Conservation (phyloP, 768 basidiomycete genomes). For the Tulasnella sp. region DNA sequence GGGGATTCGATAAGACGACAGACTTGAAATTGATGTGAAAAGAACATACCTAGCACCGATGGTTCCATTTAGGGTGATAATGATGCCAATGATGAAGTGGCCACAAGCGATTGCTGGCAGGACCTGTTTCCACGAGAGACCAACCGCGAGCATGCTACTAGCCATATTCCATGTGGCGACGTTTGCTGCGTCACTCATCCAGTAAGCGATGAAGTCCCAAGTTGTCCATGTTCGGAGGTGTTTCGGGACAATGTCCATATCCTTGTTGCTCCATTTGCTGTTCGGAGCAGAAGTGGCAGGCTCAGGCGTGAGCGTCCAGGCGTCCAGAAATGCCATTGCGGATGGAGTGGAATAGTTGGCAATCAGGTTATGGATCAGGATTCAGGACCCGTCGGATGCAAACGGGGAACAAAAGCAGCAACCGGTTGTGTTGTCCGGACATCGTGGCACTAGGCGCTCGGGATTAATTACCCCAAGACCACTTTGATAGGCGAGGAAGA, state of each 20-base stretch:
- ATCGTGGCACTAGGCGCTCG: no score
- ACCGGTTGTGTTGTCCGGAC: no score
- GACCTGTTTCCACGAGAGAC: constrained; percentile 65
- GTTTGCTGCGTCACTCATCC: constrained; percentile 20
- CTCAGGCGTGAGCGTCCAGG: constrained; percentile 44
- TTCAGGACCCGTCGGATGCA: no score
- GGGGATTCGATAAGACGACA: not conserved
- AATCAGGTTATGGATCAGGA: no score
- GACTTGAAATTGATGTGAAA: constrained; percentile 39
- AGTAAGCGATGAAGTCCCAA: constrained; percentile 53
- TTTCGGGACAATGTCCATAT: constrained; percentile 65
- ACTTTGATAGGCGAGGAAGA: no score
- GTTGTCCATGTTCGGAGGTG: constrained; percentile 55
- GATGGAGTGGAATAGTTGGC: no score
- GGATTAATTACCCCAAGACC: no score
- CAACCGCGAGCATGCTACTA: constrained; percentile 60
- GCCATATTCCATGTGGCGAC: constrained; percentile 43
- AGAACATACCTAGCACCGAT: constrained; percentile 40
- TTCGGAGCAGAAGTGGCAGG: constrained; percentile 47
- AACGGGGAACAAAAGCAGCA: no score
- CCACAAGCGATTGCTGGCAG: constrained; percentile 60
- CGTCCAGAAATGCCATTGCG: not conserved
- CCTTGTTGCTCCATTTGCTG: constrained; percentile 56
- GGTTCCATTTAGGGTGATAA: constrained; percentile 70
- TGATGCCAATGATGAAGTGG: constrained; percentile 57